phyloP scores from a whole-genome alignment of 1,284 basidiomycete species.

The Trichosporon faecale region DNA sequence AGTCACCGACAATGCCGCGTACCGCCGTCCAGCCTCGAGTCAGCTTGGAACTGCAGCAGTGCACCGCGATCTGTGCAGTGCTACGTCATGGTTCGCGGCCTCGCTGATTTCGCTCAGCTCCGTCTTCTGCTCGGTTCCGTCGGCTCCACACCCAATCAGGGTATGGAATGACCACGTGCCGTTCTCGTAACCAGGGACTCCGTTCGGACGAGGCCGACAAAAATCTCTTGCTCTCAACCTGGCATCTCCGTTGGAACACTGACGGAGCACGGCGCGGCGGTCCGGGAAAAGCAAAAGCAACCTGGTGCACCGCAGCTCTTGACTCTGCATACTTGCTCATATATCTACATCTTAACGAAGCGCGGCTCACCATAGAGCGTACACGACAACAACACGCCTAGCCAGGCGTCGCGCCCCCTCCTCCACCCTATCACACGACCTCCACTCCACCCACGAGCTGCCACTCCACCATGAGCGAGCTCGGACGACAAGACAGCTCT shows the following conservation, averaged over 20 bases:
- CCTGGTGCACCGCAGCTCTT: background rate
- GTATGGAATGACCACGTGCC: background rate
- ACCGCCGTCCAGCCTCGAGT: background rate
- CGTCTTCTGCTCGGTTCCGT: background rate
- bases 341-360: background rate
- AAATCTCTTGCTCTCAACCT: background rate
- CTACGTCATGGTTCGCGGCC: background rate
- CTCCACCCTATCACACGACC: background rate
- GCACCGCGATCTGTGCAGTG: background rate
- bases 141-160: background rate
- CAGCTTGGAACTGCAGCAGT: background rate
- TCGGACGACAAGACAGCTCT: background rate
- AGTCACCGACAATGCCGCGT: background rate
- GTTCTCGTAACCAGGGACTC: background rate
- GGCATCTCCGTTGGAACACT: background rate
- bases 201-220: conserved; percentile 4
- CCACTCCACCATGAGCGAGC: conserved; percentile 6
- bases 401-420: background rate
- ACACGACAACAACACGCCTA: background rate
- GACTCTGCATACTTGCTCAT: background rate
- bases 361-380: background rate
- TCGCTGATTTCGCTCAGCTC: background rate
- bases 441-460: background rate
- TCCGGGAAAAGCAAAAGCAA: background rate
- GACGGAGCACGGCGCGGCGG: background rate